Evolutionary conservation across 768 basidiomycete genomes (phyloP), one percentile per base, ranked within the genome.

Genomic region (Leccinum olivaceopallidum): DNA sequence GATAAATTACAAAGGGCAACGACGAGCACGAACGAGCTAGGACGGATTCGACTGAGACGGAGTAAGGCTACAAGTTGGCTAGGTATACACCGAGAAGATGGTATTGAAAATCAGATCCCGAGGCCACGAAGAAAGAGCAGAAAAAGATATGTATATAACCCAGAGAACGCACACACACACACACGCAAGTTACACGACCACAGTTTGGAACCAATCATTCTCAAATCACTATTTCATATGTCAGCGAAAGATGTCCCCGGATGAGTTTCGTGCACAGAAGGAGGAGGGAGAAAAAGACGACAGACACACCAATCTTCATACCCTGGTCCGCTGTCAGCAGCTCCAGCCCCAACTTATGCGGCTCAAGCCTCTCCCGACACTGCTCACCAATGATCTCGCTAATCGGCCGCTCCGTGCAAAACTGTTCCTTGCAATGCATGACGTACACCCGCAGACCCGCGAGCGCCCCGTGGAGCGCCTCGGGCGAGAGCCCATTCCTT

Each of bases 401-500:
- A 32, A 87, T 83, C 32, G 86, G 83, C 28, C 74, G 73, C 52
- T 83, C 81, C 48, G 75, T 75, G 20, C 75, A 75, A 56, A 89
- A 74, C 49, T 83, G 80, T 61, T 93, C 92, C 71, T 98, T 97
- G 79, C 92, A 92, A 69, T 97, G 94, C 47, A 85, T 92, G 58
- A 97, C 78, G 71, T 84, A 93, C n/a, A 97, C 80, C 32, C 80
- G 78, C 32, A 93, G 68, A 10, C 87, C 89, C 4, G 74, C 65
- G 30, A 93, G 75, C 12, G 81, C 80, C 48, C 82, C 83, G 5
- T 75, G 75, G 34, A 87, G 65, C 28, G 83, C 81, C 9, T 82
- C 78, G 2, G 76, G 65, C 8, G 76, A 62, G 3, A 78, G 62
- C 32, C 80, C 70, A 53, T 79, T 76, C 54, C 64, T 56, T 53